Percentiles rank a stretch among this genome's conserved stretches.
phyloP scores from a whole-genome alignment of 371 early-diverging fungal species.

The Funneliformis caledonium region DNA sequence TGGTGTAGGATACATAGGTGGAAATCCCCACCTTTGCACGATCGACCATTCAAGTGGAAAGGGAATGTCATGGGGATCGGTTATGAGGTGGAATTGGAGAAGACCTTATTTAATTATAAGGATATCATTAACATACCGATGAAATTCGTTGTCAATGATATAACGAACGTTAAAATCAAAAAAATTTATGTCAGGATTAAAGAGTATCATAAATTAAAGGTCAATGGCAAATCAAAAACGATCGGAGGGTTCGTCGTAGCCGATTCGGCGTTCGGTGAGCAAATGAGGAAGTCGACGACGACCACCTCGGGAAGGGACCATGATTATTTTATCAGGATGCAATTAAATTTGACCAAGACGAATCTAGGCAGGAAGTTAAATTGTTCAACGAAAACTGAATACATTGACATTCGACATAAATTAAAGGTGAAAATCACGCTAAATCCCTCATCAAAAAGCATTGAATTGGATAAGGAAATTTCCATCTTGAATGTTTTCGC shows the following conservation, averaged over 20 bases:
- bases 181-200: constrained; percentile 2
- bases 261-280: not conserved
- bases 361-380: not conserved
- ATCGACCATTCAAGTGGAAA: not conserved
- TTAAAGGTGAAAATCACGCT: not conserved
- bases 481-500: not conserved
- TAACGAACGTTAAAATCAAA: not conserved
- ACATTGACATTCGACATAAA: not conserved
- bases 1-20: not conserved
- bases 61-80: not conserved
- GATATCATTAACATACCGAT: not conserved
- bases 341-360: not conserved
- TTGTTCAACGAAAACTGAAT: not conserved
- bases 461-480: not conserved
- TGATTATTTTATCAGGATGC: not conserved
- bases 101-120: not conserved
- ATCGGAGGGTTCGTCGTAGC: not conserved
- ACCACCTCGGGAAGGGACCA: not conserved
- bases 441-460: not conserved
- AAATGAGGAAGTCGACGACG: not conserved
- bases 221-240: not conserved
- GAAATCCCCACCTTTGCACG: not conserved
- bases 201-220: not conserved
- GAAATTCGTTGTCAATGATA: constrained; percentile 1
- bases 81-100: not conserved